Evolutionary conservation across 2,329 filamentous ascomycete genomes (phyloP).

Genomic region (Cadophora sp.): DNA sequence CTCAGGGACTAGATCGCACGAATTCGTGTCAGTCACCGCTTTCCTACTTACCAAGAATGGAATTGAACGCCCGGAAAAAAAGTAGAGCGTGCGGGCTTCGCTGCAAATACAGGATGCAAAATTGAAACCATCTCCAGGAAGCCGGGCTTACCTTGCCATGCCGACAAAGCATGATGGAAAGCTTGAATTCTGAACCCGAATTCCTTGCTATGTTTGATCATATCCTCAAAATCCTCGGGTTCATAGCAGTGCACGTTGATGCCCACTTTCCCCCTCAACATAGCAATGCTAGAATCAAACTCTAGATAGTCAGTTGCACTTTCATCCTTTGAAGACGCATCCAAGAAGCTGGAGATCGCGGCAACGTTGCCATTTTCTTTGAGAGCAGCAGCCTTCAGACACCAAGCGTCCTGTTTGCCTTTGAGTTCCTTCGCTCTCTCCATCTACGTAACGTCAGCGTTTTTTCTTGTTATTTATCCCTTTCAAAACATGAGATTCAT

Average conservation of each 20-base stretch:
- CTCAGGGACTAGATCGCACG: constrained; percentile 43
- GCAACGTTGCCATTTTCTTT: constrained; percentile 33
- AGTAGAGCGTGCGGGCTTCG: too few relatives aligned
- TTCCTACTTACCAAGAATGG: background rate
- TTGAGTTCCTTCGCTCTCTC: constrained; percentile 47
- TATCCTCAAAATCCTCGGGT: constrained; percentile 52
- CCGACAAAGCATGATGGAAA: constrained; percentile 51
- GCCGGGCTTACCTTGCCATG: constrained; percentile 44
- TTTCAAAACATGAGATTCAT: background rate
- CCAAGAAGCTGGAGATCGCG: constrained; percentile 35
- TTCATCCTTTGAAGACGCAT: constrained; percentile 23
- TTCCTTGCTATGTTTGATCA: constrained; percentile 51
- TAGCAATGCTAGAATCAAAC: constrained; percentile 50
- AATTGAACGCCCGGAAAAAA: background rate
- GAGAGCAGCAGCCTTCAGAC: constrained; percentile 39
- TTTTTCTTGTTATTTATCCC: too few relatives aligned
- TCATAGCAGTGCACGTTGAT: constrained; percentile 56
- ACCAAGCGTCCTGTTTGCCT: constrained; percentile 48
- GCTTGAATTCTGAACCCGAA: constrained; percentile 52
- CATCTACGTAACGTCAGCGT: constrained; percentile 37
- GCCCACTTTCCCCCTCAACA: constrained; percentile 51
- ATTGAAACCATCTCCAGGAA: background rate
- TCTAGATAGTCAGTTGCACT: constrained; percentile 47
- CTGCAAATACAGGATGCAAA: background rate
- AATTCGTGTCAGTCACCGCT: background rate